A percentile compares a stretch with the other conserved stretches of the same genome.
These are phyloP conservation scores for Lobosporangium transversale DNA, from an alignment of 192 early-diverging fungal species.

Conservation along the genomic window DNA sequence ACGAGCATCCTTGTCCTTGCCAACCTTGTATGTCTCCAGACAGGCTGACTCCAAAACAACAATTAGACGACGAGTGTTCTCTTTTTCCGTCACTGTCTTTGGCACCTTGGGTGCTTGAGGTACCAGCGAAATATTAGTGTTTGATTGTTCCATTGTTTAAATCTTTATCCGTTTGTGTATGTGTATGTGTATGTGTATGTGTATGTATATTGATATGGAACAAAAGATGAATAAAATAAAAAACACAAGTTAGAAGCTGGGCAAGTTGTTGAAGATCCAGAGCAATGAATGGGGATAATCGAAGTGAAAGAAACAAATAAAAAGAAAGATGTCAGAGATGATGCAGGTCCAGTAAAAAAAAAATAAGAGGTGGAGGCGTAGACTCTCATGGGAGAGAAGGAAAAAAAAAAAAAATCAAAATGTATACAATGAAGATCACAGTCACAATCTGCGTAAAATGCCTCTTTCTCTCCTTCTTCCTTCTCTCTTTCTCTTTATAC, in stretches of 20 bases:
- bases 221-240: not conserved
- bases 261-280: too few relatives aligned
- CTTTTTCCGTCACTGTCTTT: constrained; percentile 79
- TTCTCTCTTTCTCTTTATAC: not conserved
- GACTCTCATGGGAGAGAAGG: not conserved
- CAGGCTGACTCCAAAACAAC: constrained; percentile 92
- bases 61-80: constrained; percentile 84
- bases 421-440: not conserved
- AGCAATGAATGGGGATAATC: not conserved
- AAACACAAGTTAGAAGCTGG: constrained; percentile 7
- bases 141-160: constrained; percentile 32
- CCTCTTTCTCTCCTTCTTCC: not conserved
- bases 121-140: constrained; percentile 62
- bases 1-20: constrained; percentile 75
- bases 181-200: too few relatives aligned
- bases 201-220: not conserved
- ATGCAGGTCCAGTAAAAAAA: not conserved
- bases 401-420: constrained; percentile 26
- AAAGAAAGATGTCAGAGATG: too few relatives aligned
- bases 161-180: too few relatives aligned
- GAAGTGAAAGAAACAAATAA: not conserved
- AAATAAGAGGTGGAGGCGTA: not conserved
- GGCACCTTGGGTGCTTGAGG: constrained; percentile 81
- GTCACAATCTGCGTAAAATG: too few relatives aligned
- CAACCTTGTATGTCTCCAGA: constrained; percentile 92